These are phyloP conservation scores for Trichopus zeylanicus DNA, from an alignment of 116 monocot species.

Conservation along the genomic window DNA sequence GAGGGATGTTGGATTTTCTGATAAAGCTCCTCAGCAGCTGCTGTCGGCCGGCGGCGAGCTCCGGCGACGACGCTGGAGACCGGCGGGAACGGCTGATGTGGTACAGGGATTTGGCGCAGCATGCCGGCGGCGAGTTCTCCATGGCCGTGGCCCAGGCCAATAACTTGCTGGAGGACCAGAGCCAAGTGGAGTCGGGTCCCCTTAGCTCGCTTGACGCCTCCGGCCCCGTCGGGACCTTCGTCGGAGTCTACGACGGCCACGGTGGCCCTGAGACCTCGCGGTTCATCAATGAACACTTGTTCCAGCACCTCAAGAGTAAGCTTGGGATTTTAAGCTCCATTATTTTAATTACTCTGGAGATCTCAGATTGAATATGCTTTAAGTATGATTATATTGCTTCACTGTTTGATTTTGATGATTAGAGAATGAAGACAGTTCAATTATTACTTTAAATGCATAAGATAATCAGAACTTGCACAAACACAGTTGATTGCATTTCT, in stretches of 20 bases:
- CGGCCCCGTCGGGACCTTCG: conserved; percentile 59
- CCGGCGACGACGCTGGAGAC: conserved; percentile 34
- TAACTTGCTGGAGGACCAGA: no score
- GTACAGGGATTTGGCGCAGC: conserved; percentile 74
- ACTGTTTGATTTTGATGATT: no score
- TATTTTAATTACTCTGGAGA: no score
- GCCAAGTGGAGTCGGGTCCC: conserved; percentile 72
- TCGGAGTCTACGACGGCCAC: conserved; percentile 82
- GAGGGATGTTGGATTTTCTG: conserved; percentile 53
- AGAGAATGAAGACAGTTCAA: no score
- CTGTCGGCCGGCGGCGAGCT: conserved; percentile 23
- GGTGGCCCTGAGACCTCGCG: conserved; percentile 72
- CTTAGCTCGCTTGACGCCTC: conserved; percentile 43
- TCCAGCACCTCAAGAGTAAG: conserved; percentile 63
- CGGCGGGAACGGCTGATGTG: conserved; percentile 75
- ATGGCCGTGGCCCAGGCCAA: conserved; percentile 94
- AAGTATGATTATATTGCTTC: no score
- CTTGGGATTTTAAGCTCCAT: no score
- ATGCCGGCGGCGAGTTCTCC: conserved; percentile 65
- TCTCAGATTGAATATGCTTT: no score
- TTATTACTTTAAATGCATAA: no score
- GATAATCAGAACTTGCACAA: no score
- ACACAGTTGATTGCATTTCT: no score
- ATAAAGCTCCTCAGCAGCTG: conserved; percentile 50
- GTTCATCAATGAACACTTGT: conserved; percentile 56